phyloP scores from a whole-genome alignment of 2,329 filamentous ascomycete species.

The Lasiodiplodia theobromae region DNA sequence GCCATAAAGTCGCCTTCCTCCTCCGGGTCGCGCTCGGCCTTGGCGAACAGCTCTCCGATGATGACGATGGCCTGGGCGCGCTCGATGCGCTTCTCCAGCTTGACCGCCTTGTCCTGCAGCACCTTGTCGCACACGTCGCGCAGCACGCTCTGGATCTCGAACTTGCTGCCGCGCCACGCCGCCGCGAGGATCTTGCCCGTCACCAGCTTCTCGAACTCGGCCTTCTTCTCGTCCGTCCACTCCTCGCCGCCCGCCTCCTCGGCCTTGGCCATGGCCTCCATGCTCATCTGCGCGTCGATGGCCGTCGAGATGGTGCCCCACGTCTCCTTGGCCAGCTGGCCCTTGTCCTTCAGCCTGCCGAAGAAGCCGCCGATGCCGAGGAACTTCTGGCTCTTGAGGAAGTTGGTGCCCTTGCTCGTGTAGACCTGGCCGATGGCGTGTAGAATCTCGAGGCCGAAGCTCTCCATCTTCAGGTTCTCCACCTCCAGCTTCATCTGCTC shows the following conservation, averaged over 20 bases:
- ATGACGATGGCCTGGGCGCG: slow-evolving; percentile 88
- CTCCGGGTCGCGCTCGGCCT: slow-evolving; percentile 86
- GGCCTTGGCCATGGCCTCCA: slow-evolving; percentile 98
- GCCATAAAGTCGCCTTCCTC: slow-evolving; percentile 99
- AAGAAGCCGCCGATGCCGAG: slow-evolving; percentile 96
- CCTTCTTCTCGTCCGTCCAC: slow-evolving; percentile 97
- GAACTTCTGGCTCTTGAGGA: slow-evolving; percentile 96
- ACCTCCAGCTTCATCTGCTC: slow-evolving; percentile 94
- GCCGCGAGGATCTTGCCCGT: slow-evolving; percentile 98
- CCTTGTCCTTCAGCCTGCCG: slow-evolving; percentile 92
- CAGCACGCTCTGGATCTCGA: slow-evolving; percentile 96
- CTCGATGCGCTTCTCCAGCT: slow-evolving; percentile 84
- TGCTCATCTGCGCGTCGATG: slow-evolving; percentile 96
- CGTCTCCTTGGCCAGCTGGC: slow-evolving; percentile 94
- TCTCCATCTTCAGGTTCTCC: slow-evolving; percentile 99
- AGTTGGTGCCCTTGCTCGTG: slow-evolving; percentile 81
- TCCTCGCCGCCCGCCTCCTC: slow-evolving; percentile 95
- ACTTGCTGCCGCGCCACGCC: slow-evolving; percentile 95
- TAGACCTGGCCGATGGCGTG: slow-evolving; percentile 95
- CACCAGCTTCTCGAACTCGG: slow-evolving; percentile 92
- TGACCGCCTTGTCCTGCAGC: slow-evolving; percentile 79
- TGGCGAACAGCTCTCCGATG: slow-evolving; percentile 86
- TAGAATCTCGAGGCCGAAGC: slow-evolving; percentile 93
- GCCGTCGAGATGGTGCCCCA: slow-evolving; percentile 98
- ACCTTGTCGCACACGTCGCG: slow-evolving; percentile 93